Percentiles rank a stretch among this genome's conserved stretches.
Evolutionary conservation across 108 stramenopile genomes (phyloP).

Genomic region (Halocafeteria seosinensis): DNA sequence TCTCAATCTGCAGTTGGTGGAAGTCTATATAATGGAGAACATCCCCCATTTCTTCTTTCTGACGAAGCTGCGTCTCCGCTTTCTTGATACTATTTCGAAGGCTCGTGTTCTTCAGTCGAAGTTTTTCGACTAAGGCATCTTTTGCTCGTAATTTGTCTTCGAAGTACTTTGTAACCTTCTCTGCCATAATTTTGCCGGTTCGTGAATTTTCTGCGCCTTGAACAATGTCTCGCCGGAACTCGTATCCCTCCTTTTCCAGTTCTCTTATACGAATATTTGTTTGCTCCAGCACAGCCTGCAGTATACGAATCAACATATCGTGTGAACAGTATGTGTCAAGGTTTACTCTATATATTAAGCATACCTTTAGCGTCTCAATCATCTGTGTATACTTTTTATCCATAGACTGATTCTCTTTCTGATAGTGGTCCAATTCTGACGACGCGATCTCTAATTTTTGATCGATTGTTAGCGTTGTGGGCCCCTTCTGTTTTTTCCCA

Average conservation of each 20-base stretch:
- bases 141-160: slow-evolving; percentile 36
- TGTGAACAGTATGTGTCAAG: slow-evolving; percentile 17
- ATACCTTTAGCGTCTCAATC: background rate
- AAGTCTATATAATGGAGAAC: slow-evolving; percentile 52
- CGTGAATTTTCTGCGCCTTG: slow-evolving; percentile 45
- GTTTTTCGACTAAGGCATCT: slow-evolving; percentile 38
- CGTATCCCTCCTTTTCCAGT: slow-evolving; percentile 46
- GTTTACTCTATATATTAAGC: slow-evolving; percentile 13
- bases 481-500: background rate
- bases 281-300: slow-evolving; percentile 41
- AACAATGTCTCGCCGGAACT: slow-evolving; percentile 48
- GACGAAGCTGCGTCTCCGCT: slow-evolving; percentile 30
- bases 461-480: background rate
- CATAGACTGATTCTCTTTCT: background rate
- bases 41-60: slow-evolving; percentile 48
- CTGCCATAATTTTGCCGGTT: slow-evolving; percentile 37
- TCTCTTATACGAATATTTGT: slow-evolving; percentile 38
- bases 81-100: slow-evolving; percentile 32
- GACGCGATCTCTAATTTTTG: background rate
- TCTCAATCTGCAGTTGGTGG: slow-evolving; percentile 53
- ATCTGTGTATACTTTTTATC: slow-evolving; percentile 20
- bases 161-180: slow-evolving; percentile 39
- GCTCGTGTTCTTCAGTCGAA: slow-evolving; percentile 44
- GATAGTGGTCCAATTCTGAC: background rate
- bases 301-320: slow-evolving; percentile 41